Evolutionary conservation across 2,329 filamentous ascomycete genomes (phyloP).

Genomic region (Parasarocladium wereldwijsianum): DNA sequence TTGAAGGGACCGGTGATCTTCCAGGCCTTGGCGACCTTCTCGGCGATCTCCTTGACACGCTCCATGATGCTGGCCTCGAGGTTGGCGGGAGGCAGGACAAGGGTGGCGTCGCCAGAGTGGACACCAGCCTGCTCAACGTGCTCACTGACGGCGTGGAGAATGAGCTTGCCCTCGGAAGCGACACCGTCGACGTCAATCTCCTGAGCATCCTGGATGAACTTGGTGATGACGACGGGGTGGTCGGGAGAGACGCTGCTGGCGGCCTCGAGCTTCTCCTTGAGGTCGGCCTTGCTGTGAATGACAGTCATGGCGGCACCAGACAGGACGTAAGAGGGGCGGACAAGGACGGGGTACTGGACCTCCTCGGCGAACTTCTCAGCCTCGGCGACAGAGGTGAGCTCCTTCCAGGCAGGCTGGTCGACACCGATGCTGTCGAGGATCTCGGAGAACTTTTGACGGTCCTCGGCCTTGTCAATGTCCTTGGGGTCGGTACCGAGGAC

Average conservation of each 20-base stretch:
- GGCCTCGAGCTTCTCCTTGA: slow-evolving; percentile 88
- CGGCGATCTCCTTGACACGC: slow-evolving; percentile 85
- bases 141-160: slow-evolving; percentile 86
- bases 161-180: slow-evolving; percentile 68
- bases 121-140: slow-evolving; percentile 96
- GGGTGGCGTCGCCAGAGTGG: slow-evolving; percentile 91
- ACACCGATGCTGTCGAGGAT: slow-evolving; percentile 95
- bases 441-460: slow-evolving; percentile 95
- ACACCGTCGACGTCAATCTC: slow-evolving; percentile 97
- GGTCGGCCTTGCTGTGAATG: slow-evolving; percentile 73
- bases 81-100: slow-evolving; percentile 75
- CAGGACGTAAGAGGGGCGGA: slow-evolving; percentile 88
- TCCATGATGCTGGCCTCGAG: slow-evolving; percentile 66
- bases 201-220: slow-evolving; percentile 92
- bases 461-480: slow-evolving; percentile 96
- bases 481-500: slow-evolving; percentile 84
- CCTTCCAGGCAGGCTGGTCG: slow-evolving; percentile 96
- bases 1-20: slow-evolving; percentile 97
- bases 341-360: slow-evolving; percentile 87
- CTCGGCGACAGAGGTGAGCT: slow-evolving; percentile 76
- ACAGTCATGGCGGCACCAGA: slow-evolving; percentile 98
- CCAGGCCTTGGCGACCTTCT: slow-evolving; percentile 95
- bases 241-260: slow-evolving; percentile 86
- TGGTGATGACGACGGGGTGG: slow-evolving; percentile 94
- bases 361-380: slow-evolving; percentile 75